A percentile compares a stretch with the other conserved stretches of the same genome.
Conservation (phyloP, 2,329 filamentous ascomycete genomes). For the Colletotrichum melonis region DNA sequence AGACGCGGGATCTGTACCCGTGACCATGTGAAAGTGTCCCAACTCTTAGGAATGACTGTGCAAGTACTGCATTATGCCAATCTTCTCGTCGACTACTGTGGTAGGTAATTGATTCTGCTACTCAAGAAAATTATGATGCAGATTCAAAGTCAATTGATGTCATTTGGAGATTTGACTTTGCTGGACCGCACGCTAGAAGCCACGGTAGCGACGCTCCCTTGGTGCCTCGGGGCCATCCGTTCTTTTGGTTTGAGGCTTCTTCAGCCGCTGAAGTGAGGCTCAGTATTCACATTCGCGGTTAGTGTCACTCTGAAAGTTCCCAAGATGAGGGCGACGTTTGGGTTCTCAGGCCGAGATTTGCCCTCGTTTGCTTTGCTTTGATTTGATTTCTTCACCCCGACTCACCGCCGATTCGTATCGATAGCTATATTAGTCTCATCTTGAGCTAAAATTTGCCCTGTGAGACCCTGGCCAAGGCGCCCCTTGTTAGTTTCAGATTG, state of each 20-base stretch:
- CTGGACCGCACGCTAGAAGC: background rate
- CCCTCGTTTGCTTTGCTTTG: background rate
- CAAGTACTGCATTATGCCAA: background rate
- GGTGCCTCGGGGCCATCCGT: background rate
- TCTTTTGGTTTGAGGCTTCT: background rate
- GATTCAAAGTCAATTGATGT: background rate
- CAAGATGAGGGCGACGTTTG: background rate
- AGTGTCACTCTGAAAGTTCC: background rate
- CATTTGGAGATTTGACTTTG: background rate
- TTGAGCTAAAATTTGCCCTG: conserved; percentile 12
- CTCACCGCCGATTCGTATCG: conserved; percentile 21
- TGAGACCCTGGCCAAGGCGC: background rate
- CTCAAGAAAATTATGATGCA: background rate
- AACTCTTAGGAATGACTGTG: background rate
- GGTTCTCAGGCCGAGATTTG: background rate
- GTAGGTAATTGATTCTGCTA: background rate
- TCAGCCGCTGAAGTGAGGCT: background rate
- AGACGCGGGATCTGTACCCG: background rate
- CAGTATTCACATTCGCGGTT: background rate
- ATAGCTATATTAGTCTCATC: conserved; percentile 22
- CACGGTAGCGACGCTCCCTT: background rate
- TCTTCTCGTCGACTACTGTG: background rate
- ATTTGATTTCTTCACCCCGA: background rate
- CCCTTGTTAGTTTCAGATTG: conserved; percentile 27
- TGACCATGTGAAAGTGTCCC: background rate